Evolutionary conservation across 2,329 filamentous ascomycete genomes (phyloP).

Genomic region (Ophiostoma perfectum): DNA sequence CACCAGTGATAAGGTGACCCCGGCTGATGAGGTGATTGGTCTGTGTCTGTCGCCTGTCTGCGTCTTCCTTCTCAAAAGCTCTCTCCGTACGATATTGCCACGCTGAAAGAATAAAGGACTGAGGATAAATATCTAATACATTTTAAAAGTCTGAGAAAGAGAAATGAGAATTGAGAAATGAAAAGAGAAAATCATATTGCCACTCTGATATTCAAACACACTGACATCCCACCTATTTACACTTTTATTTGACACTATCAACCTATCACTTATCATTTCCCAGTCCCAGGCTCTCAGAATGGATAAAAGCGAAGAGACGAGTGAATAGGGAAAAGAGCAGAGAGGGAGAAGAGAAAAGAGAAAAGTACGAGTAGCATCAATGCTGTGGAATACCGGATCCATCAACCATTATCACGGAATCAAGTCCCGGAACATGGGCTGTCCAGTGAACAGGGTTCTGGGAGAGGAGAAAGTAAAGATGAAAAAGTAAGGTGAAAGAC

Average conservation of each 20-base stretch:
- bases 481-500: neutral
- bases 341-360: neutral
- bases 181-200: neutral
- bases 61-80: neutral
- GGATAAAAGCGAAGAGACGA: neutral
- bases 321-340: neutral
- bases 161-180: neutral
- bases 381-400: slow-evolving; percentile 6
- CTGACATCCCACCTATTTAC: slow-evolving; percentile 5
- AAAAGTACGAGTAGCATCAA: slow-evolving; percentile 11
- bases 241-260: neutral
- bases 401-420: slow-evolving; percentile 25
- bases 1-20: neutral
- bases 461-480: neutral
- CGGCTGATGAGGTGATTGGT: neutral
- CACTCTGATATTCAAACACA: too few species aligned
- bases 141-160: neutral
- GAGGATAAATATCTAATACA: too few species aligned
- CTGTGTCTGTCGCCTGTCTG: neutral
- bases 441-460: neutral
- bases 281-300: too few species aligned
- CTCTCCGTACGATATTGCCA: neutral
- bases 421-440: slow-evolving; percentile 25
- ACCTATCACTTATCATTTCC: slow-evolving; percentile 4
- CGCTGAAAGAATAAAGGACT: neutral